These are phyloP conservation scores for Epichloe bromicola DNA, from an alignment of 2,329 filamentous ascomycete genomes.

Conservation along the genomic window DNA sequence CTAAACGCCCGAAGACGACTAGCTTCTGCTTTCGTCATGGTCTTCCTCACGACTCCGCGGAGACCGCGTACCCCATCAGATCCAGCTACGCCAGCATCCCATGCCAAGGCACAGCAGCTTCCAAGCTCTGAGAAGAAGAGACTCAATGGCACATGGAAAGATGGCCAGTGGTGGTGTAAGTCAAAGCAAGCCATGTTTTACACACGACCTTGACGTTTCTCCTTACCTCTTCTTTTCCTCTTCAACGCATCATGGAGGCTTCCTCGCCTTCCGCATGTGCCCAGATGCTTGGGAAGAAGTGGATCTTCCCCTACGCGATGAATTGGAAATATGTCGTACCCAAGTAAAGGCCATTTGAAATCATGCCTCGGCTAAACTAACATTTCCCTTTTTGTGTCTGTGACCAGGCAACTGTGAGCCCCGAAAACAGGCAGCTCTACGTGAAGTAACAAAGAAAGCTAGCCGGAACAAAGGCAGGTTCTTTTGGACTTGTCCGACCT, in stretches of 20 bases:
- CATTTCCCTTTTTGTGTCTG: neutral
- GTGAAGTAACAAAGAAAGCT: conserved; percentile 23
- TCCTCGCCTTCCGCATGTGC: neutral
- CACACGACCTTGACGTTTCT: neutral
- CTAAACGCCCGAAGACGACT: neutral
- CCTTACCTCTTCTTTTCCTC: neutral
- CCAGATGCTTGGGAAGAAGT: no score
- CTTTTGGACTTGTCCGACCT: conserved; percentile 29
- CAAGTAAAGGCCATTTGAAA: neutral
- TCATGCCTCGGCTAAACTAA: neutral
- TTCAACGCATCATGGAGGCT: neutral
- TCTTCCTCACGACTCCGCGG: neutral
- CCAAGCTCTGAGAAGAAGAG: conserved; percentile 18
- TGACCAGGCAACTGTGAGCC: conserved; percentile 30
- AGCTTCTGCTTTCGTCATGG: conserved; percentile 1
- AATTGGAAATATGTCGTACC: neutral
- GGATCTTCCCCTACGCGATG: no score
- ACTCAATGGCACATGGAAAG: conserved; percentile 19
- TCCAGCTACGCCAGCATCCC: conserved; percentile 1
- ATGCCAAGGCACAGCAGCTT: conserved; percentile 9
- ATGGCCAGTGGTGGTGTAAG: conserved; percentile 26
- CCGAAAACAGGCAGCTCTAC: conserved; percentile 21
- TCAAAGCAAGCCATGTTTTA: conserved; percentile 1
- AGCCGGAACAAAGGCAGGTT: conserved; percentile 26
- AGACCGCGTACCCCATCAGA: neutral